A percentile compares a stretch with the other conserved stretches of the same genome.
Evolutionary conservation across 2,329 filamentous ascomycete species (phyloP).

Genomic region (Metarhizium humberi): DNA sequence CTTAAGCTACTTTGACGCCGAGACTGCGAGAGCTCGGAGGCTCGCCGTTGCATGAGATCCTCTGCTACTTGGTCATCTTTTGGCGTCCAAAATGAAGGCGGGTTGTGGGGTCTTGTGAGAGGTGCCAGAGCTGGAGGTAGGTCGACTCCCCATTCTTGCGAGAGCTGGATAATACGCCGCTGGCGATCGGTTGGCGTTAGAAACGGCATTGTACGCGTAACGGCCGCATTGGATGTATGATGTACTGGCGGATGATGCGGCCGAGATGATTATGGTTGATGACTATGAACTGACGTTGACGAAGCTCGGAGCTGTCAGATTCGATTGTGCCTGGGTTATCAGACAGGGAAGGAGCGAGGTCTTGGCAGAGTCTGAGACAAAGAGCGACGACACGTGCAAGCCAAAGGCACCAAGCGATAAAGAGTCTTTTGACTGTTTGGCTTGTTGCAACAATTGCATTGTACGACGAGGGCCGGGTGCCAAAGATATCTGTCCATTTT

Average conservation of each 20-base stretch:
- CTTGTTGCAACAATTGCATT: background rate
- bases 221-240: background rate
- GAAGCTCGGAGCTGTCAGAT: background rate
- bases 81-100: slow-evolving; percentile 33
- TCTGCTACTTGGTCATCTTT: slow-evolving; percentile 45
- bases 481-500: background rate
- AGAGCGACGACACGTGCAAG: too few relatives aligned
- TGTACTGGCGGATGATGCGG: background rate
- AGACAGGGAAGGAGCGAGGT: too few relatives aligned
- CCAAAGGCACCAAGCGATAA: background rate
- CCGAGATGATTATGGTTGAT: too few relatives aligned
- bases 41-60: slow-evolving; percentile 40
- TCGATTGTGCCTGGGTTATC: too few relatives aligned
- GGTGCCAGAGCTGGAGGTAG: slow-evolving; percentile 29
- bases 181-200: slow-evolving; percentile 28
- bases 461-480: background rate
- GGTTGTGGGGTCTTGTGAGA: slow-evolving; percentile 30
- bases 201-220: slow-evolving; percentile 16
- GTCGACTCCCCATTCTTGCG: slow-evolving; percentile 39
- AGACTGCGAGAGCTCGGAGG: slow-evolving; percentile 22
- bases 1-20: slow-evolving; percentile 31
- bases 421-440: too few relatives aligned
- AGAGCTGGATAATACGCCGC: slow-evolving; percentile 39
- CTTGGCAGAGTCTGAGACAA: background rate
- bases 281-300: background rate